Evolutionary conservation across 306 rosid species (phyloP).

Genomic region (Vicia faba): DNA sequence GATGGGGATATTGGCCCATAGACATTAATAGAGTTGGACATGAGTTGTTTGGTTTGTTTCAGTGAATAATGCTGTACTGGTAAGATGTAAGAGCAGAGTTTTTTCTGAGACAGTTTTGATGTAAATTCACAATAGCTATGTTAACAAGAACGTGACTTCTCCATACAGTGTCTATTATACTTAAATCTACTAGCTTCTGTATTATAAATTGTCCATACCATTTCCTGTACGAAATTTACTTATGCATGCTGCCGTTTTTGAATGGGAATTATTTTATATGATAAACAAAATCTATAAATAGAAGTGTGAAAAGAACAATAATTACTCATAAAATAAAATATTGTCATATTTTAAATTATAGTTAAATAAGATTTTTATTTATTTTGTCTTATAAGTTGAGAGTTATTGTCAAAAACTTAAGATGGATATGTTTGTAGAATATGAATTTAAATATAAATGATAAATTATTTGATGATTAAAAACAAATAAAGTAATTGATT

Average conservation of each 20-base stretch:
- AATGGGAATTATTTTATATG: neutral
- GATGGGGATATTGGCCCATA: neutral
- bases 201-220: neutral
- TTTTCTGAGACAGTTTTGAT: neutral
- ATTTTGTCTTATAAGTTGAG: too few relatives aligned
- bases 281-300: too few relatives aligned
- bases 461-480: too few relatives aligned
- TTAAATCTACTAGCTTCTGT: neutral
- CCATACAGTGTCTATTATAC: neutral
- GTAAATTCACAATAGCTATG: neutral
- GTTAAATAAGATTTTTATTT: too few relatives aligned
- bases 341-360: too few relatives aligned
- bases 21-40: conserved; percentile 5
- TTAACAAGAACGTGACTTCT: neutral
- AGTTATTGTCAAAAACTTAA: too few relatives aligned
- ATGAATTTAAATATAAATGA: too few relatives aligned
- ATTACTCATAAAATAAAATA: too few relatives aligned
- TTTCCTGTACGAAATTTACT: neutral
- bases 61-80: neutral
- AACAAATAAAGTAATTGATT: too few relatives aligned
- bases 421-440: too few relatives aligned
- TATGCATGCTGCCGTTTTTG: neutral
- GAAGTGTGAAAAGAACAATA: too few relatives aligned
- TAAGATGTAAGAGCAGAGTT: neutral
- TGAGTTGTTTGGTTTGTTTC: neutral